These are phyloP conservation scores for Juglanconis oblonga DNA, from an alignment of 2,329 filamentous ascomycete species.

Conservation along the genomic window DNA sequence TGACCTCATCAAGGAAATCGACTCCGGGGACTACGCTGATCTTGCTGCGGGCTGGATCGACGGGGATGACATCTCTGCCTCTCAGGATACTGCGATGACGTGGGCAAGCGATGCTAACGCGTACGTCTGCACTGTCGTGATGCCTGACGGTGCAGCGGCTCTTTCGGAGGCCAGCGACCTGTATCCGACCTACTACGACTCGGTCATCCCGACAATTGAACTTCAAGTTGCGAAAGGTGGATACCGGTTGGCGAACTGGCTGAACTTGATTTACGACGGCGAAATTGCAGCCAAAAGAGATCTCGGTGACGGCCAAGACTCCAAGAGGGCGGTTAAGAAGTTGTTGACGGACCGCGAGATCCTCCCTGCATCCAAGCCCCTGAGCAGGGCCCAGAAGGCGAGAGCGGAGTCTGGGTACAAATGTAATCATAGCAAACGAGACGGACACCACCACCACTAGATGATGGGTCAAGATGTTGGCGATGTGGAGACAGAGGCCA, in stretches of 20 bases:
- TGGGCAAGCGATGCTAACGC: slow-evolving; percentile 43
- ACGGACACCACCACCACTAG: slow-evolving; percentile 1
- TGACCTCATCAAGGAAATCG: slow-evolving; percentile 33
- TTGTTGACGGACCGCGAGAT: slow-evolving; percentile 23
- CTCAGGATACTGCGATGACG: slow-evolving; percentile 33
- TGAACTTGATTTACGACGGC: slow-evolving; percentile 25
- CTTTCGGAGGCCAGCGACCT: slow-evolving; percentile 35
- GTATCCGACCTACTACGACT: slow-evolving; percentile 40
- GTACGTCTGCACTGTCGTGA: slow-evolving; percentile 39
- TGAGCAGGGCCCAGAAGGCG: slow-evolving; percentile 27
- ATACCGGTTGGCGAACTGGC: slow-evolving; percentile 29
- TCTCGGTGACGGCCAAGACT: background rate
- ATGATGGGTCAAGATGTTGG: background rate
- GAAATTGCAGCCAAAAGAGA: slow-evolving; percentile 21
- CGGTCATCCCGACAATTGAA: slow-evolving; percentile 38
- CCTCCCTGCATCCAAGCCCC: slow-evolving; percentile 23
- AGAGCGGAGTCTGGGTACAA: slow-evolving; percentile 22
- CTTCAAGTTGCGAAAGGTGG: slow-evolving; percentile 43
- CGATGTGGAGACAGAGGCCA: background rate
- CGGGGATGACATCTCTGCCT: slow-evolving; percentile 34
- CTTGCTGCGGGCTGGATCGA: slow-evolving; percentile 34
- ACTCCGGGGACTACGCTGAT: slow-evolving; percentile 32
- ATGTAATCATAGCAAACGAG: slow-evolving; percentile 13
- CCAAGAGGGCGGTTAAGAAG: slow-evolving; percentile 2
- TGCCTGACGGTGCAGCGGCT: slow-evolving; percentile 37